A percentile compares a stretch with the other conserved stretches of the same genome.
phyloP scores from a whole-genome alignment of 2,329 filamentous ascomycete species.

The Fusarium palustre region DNA sequence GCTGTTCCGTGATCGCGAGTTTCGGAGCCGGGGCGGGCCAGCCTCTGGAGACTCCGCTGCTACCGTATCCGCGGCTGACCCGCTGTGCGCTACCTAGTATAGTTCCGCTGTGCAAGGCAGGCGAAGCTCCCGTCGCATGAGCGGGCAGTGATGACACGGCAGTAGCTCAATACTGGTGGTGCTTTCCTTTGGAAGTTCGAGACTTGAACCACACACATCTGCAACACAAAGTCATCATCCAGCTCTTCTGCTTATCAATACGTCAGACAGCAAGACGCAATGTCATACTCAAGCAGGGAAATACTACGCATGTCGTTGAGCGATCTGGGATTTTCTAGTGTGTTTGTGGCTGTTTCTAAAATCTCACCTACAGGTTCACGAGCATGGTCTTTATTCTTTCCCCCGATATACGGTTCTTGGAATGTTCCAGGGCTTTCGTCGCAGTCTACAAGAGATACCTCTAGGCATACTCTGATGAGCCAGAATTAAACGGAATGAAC shows the following conservation, averaged over 20 bases:
- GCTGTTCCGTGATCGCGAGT: conserved; percentile 9
- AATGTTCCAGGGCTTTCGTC: conserved; percentile 43
- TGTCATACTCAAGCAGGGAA: conserved; percentile 11
- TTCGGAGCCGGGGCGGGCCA: conserved; percentile 24
- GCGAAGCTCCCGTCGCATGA: conserved; percentile 27
- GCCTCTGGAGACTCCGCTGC: conserved; percentile 19
- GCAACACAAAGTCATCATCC: background rate
- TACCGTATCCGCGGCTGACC: conserved; percentile 3
- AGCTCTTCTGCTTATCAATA: conserved; percentile 40
- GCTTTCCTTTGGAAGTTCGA: conserved; percentile 6
- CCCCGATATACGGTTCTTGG: conserved; percentile 18
- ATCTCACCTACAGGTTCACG: conserved; percentile 25
- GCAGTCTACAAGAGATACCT: background rate
- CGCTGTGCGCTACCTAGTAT: conserved; percentile 7
- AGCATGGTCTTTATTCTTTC: conserved; percentile 15
- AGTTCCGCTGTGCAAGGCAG: conserved; percentile 15
- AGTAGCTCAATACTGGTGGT: background rate
- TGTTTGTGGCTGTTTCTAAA: conserved; percentile 39
- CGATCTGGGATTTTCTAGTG: conserved; percentile 36
- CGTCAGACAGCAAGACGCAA: conserved; percentile 23
- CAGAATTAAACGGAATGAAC: background rate
- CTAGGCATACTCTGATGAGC: background rate
- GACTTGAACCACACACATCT: background rate
- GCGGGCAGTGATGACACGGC: conserved; percentile 1
- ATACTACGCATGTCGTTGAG: conserved; percentile 6